Evolutionary conservation across 106 monocot genomes (phyloP), one percentile per base, ranked within the genome.

Genomic region (Cymbidium sinense): DNA sequence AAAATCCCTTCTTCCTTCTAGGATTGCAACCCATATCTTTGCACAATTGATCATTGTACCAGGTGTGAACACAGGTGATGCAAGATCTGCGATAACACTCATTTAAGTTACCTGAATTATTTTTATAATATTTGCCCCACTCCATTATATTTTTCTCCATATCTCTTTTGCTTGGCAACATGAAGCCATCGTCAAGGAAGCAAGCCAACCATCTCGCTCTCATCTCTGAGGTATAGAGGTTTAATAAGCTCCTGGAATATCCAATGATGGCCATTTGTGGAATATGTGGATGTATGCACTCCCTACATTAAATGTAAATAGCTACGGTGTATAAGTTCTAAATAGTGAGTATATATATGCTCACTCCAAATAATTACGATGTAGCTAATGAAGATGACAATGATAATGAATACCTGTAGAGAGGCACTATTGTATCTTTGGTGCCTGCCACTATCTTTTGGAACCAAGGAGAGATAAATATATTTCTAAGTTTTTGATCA

Each of bases 211-310:
- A 91, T 62, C 83, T 89, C 10, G 87, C 77, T 33, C 85, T 77
- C 52, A 95, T 52, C 79, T 91, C 94, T 0, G 94, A 89, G 17
- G 84, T 87, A 83, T 74, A 82, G 15, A 95, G 43, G 41, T 89
- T 91, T 1, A 84, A 15, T 0, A 82, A 0, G 79, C 86, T 91
- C 77, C 89, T 84, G 0, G 87, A 91, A 58, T 87, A 87, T 0
- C 94, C 94, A 17, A 95, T 36, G 21, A 95, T 77, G 7, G 94
- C 91, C 62, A 95, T 69, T 67, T 91, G 91, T 10, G 91, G 89
- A 10, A 95, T 89, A 27, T 81, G 36, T 15, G 94, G 91, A 51
- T 91, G 91, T 33, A 95, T 84, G 82, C 83, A 84, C 34, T 89
- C 89, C 83, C 89, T 94, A 79, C 52, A 31, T 31, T 31, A 67